These are phyloP conservation scores for Coemansia brasiliensis DNA, from an alignment of 192 early-diverging fungal species.

Conservation along the genomic window DNA sequence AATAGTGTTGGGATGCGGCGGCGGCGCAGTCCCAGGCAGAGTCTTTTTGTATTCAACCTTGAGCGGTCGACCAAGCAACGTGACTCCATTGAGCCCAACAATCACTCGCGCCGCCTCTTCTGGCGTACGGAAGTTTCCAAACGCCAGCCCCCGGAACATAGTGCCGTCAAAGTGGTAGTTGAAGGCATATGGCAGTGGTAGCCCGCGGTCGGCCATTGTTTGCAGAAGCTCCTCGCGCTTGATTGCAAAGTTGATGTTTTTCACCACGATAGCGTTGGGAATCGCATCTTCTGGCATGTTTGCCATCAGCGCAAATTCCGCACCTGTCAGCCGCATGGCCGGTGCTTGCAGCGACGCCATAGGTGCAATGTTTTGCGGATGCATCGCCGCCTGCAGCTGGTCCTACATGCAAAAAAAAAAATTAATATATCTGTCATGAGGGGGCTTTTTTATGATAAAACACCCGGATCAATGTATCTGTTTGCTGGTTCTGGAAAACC, in stretches of 20 bases:
- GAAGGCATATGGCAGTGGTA: slow-evolving; percentile 76
- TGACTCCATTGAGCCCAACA: slow-evolving; percentile 68
- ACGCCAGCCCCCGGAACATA: slow-evolving; percentile 76
- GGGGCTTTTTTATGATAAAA: too few relatives aligned
- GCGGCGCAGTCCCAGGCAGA: slow-evolving; percentile 61
- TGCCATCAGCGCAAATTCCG: slow-evolving; percentile 54
- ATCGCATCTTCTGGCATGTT: slow-evolving; percentile 62
- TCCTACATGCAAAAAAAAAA: slow-evolving; percentile 51
- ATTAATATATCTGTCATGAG: background rate
- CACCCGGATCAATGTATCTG: too few relatives aligned
- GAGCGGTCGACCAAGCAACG: slow-evolving; percentile 70
- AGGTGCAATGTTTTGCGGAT: slow-evolving; percentile 44
- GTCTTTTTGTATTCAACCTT: slow-evolving; percentile 81
- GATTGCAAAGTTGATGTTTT: slow-evolving; percentile 79
- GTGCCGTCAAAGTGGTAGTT: slow-evolving; percentile 84
- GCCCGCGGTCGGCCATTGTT: slow-evolving; percentile 66
- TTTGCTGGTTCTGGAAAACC: too few relatives aligned
- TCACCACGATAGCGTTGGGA: slow-evolving; percentile 77
- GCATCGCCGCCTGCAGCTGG: slow-evolving; percentile 54
- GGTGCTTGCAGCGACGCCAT: slow-evolving; percentile 43
- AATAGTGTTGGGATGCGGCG: slow-evolving; percentile 58
- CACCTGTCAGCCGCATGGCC: slow-evolving; percentile 38
- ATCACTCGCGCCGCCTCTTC: slow-evolving; percentile 74
- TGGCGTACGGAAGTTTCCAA: slow-evolving; percentile 77
- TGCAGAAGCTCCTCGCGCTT: slow-evolving; percentile 74